Conservation (phyloP, 2,329 filamentous ascomycete genomes). For the Ophiostoma sp. region DNA sequence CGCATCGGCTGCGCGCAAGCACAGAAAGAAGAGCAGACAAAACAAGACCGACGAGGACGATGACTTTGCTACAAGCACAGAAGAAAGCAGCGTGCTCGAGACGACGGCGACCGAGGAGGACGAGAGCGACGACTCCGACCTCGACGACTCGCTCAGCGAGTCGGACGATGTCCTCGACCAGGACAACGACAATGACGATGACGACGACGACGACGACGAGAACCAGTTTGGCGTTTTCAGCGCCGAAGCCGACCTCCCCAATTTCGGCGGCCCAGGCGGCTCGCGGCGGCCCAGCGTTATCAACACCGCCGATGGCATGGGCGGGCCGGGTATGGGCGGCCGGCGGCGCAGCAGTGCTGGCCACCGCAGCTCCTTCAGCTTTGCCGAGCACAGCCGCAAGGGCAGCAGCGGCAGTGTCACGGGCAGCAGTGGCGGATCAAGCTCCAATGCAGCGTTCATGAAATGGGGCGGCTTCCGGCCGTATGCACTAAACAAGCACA, state of each 20-base stretch:
- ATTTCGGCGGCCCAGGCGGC: not conserved
- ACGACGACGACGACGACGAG: constrained; percentile 8
- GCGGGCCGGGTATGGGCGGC: constrained; percentile 2
- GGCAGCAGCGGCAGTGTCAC: constrained; percentile 14
- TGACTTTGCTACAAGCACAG: constrained; percentile 18
- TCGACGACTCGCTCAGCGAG: constrained; percentile 8
- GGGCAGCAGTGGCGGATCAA: not conserved
- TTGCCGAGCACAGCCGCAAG: constrained; percentile 19
- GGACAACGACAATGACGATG: constrained; percentile 8
- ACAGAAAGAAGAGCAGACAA: constrained; percentile 9
- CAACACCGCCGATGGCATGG: not conserved
- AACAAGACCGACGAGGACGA: constrained; percentile 13
- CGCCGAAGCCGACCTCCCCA: constrained; percentile 9
- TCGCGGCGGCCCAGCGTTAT: constrained; percentile 16
- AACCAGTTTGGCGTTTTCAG: constrained; percentile 18
- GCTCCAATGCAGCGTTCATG: constrained; percentile 21
- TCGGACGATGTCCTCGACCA: not conserved
- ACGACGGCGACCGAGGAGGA: constrained; percentile 21
- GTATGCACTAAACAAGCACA: constrained; percentile 24
- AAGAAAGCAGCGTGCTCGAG: constrained; percentile 23
- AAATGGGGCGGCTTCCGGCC: constrained; percentile 24
- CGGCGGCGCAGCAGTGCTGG: constrained; percentile 22
- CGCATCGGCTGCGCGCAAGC: constrained; percentile 17
- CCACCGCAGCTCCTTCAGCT: constrained; percentile 15
- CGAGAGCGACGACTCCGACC: not conserved